These are phyloP conservation scores for Emericellopsis terricola DNA, from an alignment of 495 filamentous ascomycete species.

Conservation along the genomic window DNA sequence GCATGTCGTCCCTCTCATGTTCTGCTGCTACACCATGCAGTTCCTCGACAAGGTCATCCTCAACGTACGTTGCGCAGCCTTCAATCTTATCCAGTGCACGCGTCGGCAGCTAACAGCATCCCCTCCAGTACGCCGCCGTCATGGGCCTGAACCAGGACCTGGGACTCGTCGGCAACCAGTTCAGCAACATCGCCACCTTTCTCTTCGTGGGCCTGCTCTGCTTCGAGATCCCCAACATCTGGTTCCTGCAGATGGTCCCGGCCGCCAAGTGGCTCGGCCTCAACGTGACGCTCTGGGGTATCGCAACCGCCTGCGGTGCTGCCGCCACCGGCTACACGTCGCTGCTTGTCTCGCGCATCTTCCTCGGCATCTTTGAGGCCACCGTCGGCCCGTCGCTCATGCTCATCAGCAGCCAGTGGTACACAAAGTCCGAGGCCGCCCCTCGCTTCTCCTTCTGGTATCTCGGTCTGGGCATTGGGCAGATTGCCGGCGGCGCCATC, in stretches of 20 bases:
- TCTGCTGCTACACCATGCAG: slow-evolving; percentile 42
- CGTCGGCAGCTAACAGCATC: background rate
- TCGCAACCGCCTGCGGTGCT: slow-evolving; percentile 19
- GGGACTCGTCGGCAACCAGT: slow-evolving; percentile 16
- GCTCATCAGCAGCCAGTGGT: slow-evolving; percentile 36
- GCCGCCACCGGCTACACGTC: slow-evolving; percentile 16
- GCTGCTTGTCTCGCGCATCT: slow-evolving; percentile 27
- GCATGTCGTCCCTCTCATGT: slow-evolving; percentile 32
- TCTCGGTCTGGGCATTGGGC: slow-evolving; percentile 38
- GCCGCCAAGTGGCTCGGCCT: slow-evolving; percentile 35
- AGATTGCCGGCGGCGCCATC: slow-evolving; percentile 42
- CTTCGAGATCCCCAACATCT: slow-evolving; percentile 17
- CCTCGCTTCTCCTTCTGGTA: slow-evolving; percentile 50
- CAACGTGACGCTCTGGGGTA: slow-evolving; percentile 34
- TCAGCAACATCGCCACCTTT: slow-evolving; percentile 17
- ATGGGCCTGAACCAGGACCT: slow-evolving; percentile 17
- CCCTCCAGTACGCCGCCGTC: slow-evolving; percentile 14
- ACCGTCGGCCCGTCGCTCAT: slow-evolving; percentile 41
- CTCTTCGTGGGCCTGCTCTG: slow-evolving; percentile 14
- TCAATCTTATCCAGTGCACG: background rate
- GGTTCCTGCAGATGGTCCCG: slow-evolving; percentile 30
- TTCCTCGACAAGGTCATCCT: slow-evolving; percentile 49
- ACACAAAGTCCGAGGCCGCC: slow-evolving; percentile 41
- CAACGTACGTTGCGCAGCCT: slow-evolving; percentile 16
- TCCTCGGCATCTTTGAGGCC: slow-evolving; percentile 45